Percentiles rank a stretch among this genome's conserved stretches.
Conservation (phyloP, 208 protist species). For the Acanthamoeba quina region DNA sequence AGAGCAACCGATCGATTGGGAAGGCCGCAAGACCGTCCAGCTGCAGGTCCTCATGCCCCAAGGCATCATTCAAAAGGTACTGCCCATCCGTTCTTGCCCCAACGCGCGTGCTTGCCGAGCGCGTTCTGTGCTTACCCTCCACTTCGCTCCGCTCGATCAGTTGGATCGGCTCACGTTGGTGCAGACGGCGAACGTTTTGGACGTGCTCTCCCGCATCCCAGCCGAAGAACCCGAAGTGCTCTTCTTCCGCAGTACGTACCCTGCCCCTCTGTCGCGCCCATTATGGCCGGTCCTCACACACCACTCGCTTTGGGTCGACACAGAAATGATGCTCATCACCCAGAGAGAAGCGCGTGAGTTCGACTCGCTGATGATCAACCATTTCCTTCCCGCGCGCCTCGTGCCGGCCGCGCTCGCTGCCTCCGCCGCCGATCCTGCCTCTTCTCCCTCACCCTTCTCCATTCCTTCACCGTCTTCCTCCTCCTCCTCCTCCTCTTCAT, state of each 20-base stretch:
- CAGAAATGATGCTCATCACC: neutral
- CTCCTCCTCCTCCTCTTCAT: neutral
- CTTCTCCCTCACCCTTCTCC: neutral
- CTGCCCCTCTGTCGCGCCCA: too few species aligned
- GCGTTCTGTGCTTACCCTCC: too few species aligned
- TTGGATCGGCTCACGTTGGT: neutral
- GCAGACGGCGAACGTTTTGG: neutral
- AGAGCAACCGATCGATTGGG: neutral
- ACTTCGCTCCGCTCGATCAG: neutral
- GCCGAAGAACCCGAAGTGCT: neutral
- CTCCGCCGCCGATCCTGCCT: neutral
- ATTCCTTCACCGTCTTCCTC: neutral
- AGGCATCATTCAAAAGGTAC: neutral
- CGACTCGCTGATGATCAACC: neutral
- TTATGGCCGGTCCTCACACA: too few species aligned
- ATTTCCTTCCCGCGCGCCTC: neutral
- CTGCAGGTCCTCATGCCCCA: neutral
- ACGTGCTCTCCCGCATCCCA: neutral
- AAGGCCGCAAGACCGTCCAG: slow-evolving; percentile 8
- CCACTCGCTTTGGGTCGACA: too few species aligned
- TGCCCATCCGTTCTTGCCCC: too few species aligned
- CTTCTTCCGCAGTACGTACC: neutral
- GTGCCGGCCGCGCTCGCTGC: neutral
- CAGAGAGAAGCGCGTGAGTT: neutral
- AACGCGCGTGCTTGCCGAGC: too few species aligned